Evolutionary conservation across 306 rosid species (phyloP).

Genomic region (Quercus bicolor): DNA sequence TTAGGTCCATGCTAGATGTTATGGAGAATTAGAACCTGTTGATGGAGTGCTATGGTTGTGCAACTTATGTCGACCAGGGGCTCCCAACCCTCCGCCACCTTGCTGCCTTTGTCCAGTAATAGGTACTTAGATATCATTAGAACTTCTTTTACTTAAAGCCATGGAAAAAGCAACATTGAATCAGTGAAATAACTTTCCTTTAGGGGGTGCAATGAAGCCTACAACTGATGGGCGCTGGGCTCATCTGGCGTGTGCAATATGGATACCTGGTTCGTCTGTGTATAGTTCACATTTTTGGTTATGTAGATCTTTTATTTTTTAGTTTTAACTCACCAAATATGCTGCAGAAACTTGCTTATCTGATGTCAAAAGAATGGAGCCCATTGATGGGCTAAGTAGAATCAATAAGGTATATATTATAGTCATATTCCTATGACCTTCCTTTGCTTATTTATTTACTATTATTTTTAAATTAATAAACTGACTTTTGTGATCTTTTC

Average conservation of each 20-base stretch:
- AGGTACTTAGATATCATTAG: slow-evolving; percentile 48
- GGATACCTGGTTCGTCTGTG: slow-evolving; percentile 90
- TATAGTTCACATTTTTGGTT: slow-evolving; percentile 15
- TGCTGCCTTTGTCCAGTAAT: slow-evolving; percentile 95
- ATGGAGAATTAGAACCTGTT: slow-evolving; percentile 90
- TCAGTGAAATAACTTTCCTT: slow-evolving; percentile 27
- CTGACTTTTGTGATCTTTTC: background rate
- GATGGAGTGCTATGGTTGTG: slow-evolving; percentile 91
- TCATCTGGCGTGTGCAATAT: slow-evolving; percentile 98
- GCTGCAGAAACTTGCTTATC: slow-evolving; percentile 92
- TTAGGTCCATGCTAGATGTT: slow-evolving; percentile 96
- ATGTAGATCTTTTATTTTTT: background rate
- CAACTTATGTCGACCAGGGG: slow-evolving; percentile 88
- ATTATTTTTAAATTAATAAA: background rate
- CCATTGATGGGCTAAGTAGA: slow-evolving; percentile 90
- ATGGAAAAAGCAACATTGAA: slow-evolving; percentile 13
- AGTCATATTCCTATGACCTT: background rate
- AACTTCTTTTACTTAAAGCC: slow-evolving; percentile 13
- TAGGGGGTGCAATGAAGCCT: slow-evolving; percentile 99
- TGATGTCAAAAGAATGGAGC: slow-evolving; percentile 96
- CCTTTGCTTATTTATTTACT: background rate
- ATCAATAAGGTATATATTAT: slow-evolving; percentile 62
- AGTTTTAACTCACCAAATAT: slow-evolving; percentile 30
- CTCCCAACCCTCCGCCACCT: slow-evolving; percentile 69
- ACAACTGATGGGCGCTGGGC: slow-evolving; percentile 99